Conservation (phyloP, 1,139 yeast species). For the Magnusiomyces fungicola region DNA sequence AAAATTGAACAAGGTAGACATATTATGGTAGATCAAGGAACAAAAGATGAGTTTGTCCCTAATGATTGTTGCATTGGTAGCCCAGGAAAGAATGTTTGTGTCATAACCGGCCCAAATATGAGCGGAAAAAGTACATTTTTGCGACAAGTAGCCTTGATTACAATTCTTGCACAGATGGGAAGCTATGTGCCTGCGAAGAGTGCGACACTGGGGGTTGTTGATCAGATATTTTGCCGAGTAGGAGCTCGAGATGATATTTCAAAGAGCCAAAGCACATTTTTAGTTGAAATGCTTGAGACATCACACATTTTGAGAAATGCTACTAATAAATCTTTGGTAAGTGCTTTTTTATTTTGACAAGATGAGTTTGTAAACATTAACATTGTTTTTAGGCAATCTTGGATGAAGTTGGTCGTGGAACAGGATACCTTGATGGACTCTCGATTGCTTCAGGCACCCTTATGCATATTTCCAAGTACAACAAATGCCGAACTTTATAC, state of each 20-base stretch:
- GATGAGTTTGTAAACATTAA: no score
- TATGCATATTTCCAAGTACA: conserved; percentile 46
- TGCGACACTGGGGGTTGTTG: conserved; percentile 75
- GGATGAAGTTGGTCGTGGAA: conserved; percentile 96
- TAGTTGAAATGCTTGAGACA: conserved; percentile 98
- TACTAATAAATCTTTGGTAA: conserved; percentile 52
- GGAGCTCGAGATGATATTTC: conserved; percentile 90
- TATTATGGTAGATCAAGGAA: conserved; percentile 39
- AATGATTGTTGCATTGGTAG: conserved; percentile 49
- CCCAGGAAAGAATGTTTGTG: conserved; percentile 42
- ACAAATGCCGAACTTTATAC: conserved; percentile 73
- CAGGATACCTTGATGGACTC: conserved; percentile 82
- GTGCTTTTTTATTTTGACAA: background rate
- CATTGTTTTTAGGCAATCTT: conserved; percentile 68
- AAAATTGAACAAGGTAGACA: background rate
- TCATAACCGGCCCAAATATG: conserved; percentile 95
- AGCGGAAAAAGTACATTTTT: conserved; percentile 93
- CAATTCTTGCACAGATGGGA: conserved; percentile 84
- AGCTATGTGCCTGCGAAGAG: conserved; percentile 73
- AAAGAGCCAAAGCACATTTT: conserved; percentile 83
- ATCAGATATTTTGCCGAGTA: conserved; percentile 73
- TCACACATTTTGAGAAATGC: conserved; percentile 72
- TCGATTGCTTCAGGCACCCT: conserved; percentile 85
- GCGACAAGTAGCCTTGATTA: conserved; percentile 80
- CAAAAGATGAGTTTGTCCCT: conserved; percentile 63